Evolutionary conservation across 75 land plant genomes (phyloP).

Genomic region (Sequoia sempervirens): DNA sequence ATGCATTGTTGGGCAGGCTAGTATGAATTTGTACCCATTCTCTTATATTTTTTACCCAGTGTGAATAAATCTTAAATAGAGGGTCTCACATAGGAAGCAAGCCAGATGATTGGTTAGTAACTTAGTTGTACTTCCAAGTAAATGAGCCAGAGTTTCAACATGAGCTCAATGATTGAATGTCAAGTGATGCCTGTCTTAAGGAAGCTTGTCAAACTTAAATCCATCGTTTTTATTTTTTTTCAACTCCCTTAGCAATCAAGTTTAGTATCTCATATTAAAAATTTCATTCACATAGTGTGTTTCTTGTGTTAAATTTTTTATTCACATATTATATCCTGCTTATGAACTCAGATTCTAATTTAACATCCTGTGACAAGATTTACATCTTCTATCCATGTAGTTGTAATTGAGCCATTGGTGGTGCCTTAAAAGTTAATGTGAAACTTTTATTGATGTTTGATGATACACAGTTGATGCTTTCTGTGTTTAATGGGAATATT

Average conservation of each 20-base stretch:
- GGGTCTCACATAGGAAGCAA: too few species aligned
- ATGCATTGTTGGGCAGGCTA: neutral
- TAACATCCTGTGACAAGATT: neutral
- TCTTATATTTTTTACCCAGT: too few species aligned
- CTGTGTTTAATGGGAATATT: neutral
- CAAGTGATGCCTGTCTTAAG: neutral
- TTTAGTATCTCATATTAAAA: neutral
- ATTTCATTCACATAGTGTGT: neutral
- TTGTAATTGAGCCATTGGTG: neutral
- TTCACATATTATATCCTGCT: neutral
- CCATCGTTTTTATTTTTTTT: neutral
- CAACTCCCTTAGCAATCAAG: neutral
- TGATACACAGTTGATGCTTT: neutral
- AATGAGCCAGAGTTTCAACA: too few species aligned
- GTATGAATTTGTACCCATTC: neutral
- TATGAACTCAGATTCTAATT: neutral
- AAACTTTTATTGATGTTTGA: constrained; percentile 2
- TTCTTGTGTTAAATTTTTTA: neutral
- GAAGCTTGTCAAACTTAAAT: neutral
- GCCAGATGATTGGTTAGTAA: too few species aligned
- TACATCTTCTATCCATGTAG: neutral
- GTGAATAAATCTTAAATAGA: neutral
- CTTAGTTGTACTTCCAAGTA: too few species aligned
- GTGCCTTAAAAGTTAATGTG: neutral
- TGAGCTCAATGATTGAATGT: neutral